phyloP scores from a whole-genome alignment of 257 asterid species.

The Solanum gracilifrons region DNA sequence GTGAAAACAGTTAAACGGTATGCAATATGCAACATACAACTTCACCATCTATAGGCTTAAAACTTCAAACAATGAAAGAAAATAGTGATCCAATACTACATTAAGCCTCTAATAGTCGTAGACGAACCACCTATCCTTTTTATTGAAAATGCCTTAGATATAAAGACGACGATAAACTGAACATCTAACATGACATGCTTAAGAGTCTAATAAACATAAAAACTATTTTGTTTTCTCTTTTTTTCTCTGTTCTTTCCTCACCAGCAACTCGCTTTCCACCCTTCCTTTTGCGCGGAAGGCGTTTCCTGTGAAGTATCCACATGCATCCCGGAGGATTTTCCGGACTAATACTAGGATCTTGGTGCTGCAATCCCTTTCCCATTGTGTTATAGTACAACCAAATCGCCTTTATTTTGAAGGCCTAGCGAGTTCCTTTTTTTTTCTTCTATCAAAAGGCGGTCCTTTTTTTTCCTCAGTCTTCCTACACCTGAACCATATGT shows the following conservation, averaged over 20 bases:
- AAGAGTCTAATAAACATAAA: not conserved
- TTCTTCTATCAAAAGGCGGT: not conserved
- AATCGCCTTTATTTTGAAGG: not conserved
- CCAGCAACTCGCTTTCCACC: conserved; percentile 20
- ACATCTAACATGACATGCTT: not conserved
- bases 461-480: not conserved
- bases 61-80: not conserved
- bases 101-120: not conserved
- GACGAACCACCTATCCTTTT: not conserved
- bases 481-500: not conserved
- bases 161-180: not conserved
- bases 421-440: not conserved
- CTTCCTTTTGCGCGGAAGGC: conserved; percentile 33
- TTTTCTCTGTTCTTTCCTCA: not conserved
- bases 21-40: not conserved
- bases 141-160: not conserved
- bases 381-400: conserved; percentile 4
- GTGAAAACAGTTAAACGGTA: not conserved
- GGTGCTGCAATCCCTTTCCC: conserved; percentile 31
- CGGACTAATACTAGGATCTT: conserved; percentile 17
- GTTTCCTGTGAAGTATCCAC: conserved; percentile 46
- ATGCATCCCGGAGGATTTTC: conserved; percentile 45
- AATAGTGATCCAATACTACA: not conserved
- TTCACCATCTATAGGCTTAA: not conserved
- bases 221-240: not conserved